Evolutionary conservation across 2,329 filamentous ascomycete species (phyloP).

Genomic region (Talaromyces atroroseus): DNA sequence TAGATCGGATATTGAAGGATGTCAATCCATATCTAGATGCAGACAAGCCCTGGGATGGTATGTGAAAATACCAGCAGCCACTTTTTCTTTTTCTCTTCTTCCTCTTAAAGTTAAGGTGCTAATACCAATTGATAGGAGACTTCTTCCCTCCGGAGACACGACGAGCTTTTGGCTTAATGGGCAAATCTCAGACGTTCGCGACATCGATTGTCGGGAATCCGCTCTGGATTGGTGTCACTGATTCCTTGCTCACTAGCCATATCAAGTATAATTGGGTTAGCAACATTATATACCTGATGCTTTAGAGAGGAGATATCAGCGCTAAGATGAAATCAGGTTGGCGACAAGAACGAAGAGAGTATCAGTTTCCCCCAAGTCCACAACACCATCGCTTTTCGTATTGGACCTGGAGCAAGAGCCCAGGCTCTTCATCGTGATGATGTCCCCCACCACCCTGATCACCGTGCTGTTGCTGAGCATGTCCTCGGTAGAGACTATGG

Average conservation of each 20-base stretch:
- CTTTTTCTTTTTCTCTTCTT: not conserved
- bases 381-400: not conserved
- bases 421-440: not conserved
- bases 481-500: not conserved
- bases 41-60: not conserved
- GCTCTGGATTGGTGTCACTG: not conserved
- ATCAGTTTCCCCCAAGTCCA: not conserved
- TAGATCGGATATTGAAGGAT: conserved; percentile 22
- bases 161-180: not conserved
- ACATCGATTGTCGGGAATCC: not conserved
- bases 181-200: not conserved
- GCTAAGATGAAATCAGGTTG: not conserved
- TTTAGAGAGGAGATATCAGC: not conserved
- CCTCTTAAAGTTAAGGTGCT: not conserved
- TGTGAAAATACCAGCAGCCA: not conserved
- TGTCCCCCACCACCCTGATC: not conserved
- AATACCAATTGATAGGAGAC: not conserved
- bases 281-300: not conserved
- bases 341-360: not conserved
- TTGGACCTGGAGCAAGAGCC: not conserved
- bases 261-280: not conserved
- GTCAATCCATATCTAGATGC: not conserved
- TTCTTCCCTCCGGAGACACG: conserved; percentile 1
- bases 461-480: not conserved
- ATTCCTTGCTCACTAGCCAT: not conserved